Base-by-base conservation (phyloP, 2,329 filamentous ascomycete genomes). In the Sporothrix schenckii region DNA sequence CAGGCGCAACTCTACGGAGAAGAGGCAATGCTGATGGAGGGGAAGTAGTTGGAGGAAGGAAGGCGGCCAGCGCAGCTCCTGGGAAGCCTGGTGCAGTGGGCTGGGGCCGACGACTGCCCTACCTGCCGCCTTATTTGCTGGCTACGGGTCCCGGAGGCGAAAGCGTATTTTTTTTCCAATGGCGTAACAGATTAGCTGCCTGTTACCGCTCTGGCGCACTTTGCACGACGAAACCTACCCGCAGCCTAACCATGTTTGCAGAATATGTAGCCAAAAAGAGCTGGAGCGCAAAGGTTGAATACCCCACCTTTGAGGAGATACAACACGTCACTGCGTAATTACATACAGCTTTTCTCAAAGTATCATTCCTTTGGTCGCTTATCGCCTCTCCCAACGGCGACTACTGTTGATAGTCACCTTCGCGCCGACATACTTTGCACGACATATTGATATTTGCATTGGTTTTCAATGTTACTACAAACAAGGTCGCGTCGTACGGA, bases 131-230 rank as follows among this genome's bases (percentile, higher is more conserved):
- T 54, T 54, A 30, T 30, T 54, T 27, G 52, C 52, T 30, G 52
- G 52, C 49, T 19, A 4, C 19, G 7, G 49, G 19, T 6, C 53
- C 27, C 39, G 53, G 19, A 68, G 66, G 66, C 66, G 41, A 69
- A 58, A 61, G 50, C n/a, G 44, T 63, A 30, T 49, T 58, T 52
- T 27, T 69, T 27, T 69, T 19, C 24, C 47, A 63, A 65, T 65
- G 68, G 50, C 60, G 60, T 70, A 54, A 70, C 50, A 58, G 52
- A 41, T 66, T 70, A 70, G 68, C 60, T 70, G 68, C 68, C 68
- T 70, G 41, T 50, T 54, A 34, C 68, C 24, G 30, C 16, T 21
- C 19, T 44, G 44, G 44, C 47, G 63, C 63, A 27, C 27, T 24
- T 47, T 47, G 58, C 67, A 47, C 67, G 53, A 69, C 39, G 27